Percentiles rank a stretch among this genome's conserved stretches.
These are phyloP conservation scores for Penicillium sp. DNA, from an alignment of 2,329 filamentous ascomycete species.

Conservation along the genomic window DNA sequence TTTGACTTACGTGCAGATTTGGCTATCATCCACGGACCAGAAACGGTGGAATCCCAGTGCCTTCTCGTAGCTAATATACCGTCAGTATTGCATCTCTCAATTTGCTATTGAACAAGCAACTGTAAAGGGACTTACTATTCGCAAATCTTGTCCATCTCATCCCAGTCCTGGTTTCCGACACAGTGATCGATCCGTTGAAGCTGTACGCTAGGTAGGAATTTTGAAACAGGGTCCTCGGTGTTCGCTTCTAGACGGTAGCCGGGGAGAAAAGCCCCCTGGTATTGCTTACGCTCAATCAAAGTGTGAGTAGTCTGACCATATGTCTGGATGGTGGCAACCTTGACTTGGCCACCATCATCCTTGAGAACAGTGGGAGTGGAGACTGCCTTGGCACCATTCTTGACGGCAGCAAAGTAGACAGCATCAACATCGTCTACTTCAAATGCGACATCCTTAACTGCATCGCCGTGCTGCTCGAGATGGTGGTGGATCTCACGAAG, in stretches of 20 bases:
- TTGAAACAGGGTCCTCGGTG: conserved; percentile 46
- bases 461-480: conserved; percentile 84
- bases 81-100: conserved; percentile 3
- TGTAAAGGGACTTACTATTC: conserved; percentile 51
- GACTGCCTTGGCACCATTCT: conserved; percentile 43
- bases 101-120: neutral
- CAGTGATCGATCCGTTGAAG: conserved; percentile 88
- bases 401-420: conserved; percentile 73
- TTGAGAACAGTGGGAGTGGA: conserved; percentile 55
- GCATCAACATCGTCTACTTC: conserved; percentile 86
- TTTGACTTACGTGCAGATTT: conserved; percentile 67
- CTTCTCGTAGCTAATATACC: conserved; percentile 69
- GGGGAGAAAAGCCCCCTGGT: conserved; percentile 77
- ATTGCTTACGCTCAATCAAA: conserved; percentile 70
- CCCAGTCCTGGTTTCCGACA: conserved; percentile 95
- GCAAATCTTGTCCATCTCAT: conserved; percentile 71
- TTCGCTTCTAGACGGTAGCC: conserved; percentile 64
- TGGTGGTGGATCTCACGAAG: conserved; percentile 77
- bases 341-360: conserved; percentile 66
- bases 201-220: conserved; percentile 60
- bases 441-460: conserved; percentile 92
- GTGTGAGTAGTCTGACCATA: conserved; percentile 97
- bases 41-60: conserved; percentile 93
- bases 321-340: conserved; percentile 77
- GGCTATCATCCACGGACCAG: conserved; percentile 92